Base-by-base conservation (phyloP, 129 eudicot species). In the Smallanthus sonchifolius region DNA sequence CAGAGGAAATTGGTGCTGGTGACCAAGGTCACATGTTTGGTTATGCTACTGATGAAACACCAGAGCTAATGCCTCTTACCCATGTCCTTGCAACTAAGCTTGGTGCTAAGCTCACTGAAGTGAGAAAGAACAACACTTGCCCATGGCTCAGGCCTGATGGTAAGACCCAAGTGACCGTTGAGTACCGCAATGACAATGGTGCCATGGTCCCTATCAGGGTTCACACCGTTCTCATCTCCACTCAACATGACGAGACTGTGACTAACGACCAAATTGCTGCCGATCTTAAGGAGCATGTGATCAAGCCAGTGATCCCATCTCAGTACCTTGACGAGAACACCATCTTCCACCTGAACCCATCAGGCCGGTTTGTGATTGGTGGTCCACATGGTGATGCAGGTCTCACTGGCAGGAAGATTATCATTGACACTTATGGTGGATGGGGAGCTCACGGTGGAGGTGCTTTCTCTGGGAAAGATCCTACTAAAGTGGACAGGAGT, bases 11-110 rank as follows among this genome's bases (percentile, higher is more conserved):
- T n/a, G 92, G 92, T 75, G 92, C 92, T 13, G 92, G 95, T 63
- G 95, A 88, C 69, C 95, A 81, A 74, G 94, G 94, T 54, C 91
- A 88, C 88, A 88, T 88, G 90, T 87, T 87, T 45, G 92, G 92
- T 47, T 87, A 87, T 77, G 92, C 92, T 28, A 87, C 92, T 6
- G 92, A 87, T 69, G 92, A 87, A 65, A 87, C 92, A 37, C 89
- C 92, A 3, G 92, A 87, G 65, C 83, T 84, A 55, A 87, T 87
- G 92, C 92, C 92, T 6, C 80, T 87, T 1, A 87, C 86, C 75
- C 92, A 87, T 77, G 92, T 87, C 73, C 89, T 87, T 70, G 92
- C 92, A 24, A 87, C 92, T 15, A 87, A 87, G 75, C 92, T 87
- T 44, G 92, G 92, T 52, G 92, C 92, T 37, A 81, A 81, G 77